Conservation (phyloP, 345 rosid species). For the Adansonia digitata region DNA sequence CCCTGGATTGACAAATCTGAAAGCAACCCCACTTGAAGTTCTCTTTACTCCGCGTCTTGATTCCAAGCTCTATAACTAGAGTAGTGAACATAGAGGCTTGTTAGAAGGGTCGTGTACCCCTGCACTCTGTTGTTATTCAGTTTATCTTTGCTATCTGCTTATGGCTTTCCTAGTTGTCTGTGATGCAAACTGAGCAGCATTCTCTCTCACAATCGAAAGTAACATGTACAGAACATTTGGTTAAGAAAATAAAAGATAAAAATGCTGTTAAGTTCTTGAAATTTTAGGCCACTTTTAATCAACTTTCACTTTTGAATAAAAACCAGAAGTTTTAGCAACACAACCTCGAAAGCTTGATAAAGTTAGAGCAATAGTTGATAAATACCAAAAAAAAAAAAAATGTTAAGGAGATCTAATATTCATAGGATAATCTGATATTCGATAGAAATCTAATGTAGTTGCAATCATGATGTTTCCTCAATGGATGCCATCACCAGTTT, state of each 20-base stretch:
- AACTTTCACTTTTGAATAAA: too few species aligned
- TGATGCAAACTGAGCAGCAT: neutral
- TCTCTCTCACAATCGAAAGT: neutral
- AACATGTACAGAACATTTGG: neutral
- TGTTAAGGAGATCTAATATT: too few species aligned
- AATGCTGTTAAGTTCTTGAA: neutral
- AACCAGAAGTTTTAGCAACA: too few species aligned
- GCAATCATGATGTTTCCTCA: too few species aligned
- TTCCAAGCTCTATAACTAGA: constrained; percentile 8
- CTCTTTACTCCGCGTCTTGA: constrained; percentile 26
- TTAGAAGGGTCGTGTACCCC: neutral
- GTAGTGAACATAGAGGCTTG: neutral
- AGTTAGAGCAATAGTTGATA: too few species aligned
- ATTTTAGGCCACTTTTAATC: neutral
- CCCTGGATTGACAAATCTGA: constrained; percentile 26
- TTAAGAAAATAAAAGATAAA: neutral
- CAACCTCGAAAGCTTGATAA: too few species aligned
- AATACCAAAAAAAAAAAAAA: too few species aligned
- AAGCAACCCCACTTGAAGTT: constrained; percentile 41
- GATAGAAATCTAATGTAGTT: too few species aligned
- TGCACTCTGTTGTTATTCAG: neutral
- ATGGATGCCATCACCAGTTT: too few species aligned
- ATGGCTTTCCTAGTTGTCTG: neutral
- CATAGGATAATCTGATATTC: too few species aligned
- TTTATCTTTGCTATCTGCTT: neutral